phyloP scores from a whole-genome alignment of 2,329 filamentous ascomycete species.

The Arthrinium puccinioides region DNA sequence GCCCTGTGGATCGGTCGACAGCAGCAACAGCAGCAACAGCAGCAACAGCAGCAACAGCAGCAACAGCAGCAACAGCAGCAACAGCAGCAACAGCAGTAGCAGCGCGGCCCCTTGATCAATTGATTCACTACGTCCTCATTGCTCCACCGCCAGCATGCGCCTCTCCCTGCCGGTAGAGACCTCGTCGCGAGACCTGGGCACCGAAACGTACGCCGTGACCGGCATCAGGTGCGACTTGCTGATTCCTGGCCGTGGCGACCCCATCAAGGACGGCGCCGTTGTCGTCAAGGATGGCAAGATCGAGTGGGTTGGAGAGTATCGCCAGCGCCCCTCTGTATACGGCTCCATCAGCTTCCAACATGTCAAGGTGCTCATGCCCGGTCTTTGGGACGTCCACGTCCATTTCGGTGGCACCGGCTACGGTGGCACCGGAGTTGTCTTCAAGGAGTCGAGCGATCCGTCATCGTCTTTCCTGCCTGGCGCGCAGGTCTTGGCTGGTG shows the following conservation, averaged over 20 bases:
- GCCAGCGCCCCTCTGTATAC: constrained; percentile 24
- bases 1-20: too few relatives aligned
- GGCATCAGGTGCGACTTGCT: constrained; percentile 27
- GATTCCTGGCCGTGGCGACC: constrained; percentile 39
- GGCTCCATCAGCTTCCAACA: constrained; percentile 16
- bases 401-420: constrained; percentile 34
- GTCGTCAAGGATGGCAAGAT: constrained; percentile 31
- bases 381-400: constrained; percentile 45
- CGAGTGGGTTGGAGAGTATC: constrained; percentile 27
- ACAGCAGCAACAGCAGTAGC: too few relatives aligned
- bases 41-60: too few relatives aligned
- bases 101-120: too few relatives aligned
- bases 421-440: constrained; percentile 3
- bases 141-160: not conserved
- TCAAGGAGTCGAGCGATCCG: not conserved
- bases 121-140: too few relatives aligned
- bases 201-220: not conserved
- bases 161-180: not conserved
- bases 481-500: constrained; percentile 26
- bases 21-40: too few relatives aligned
- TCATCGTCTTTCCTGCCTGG: constrained; percentile 16
- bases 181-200: constrained; percentile 1
- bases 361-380: constrained; percentile 39
- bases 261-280: constrained; percentile 29
- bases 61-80: too few relatives aligned